These are phyloP conservation scores for Neodidymelliopsis sp. DNA, from an alignment of 2,329 filamentous ascomycete species.

Conservation along the genomic window DNA sequence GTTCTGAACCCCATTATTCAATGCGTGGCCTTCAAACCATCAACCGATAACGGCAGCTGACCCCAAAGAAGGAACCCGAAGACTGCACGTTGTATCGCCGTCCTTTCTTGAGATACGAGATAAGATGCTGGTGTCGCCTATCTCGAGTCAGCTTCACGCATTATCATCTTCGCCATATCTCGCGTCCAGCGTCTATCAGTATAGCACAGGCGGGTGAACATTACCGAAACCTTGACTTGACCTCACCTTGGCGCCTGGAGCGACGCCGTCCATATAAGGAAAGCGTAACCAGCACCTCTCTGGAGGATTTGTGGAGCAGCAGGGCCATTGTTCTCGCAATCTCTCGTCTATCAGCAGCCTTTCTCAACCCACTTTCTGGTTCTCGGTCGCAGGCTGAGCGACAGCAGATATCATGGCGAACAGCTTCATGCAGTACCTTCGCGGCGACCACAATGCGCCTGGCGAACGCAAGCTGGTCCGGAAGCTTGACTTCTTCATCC, in stretches of 20 bases:
- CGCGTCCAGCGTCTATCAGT: constrained; percentile 12
- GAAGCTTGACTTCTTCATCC: constrained; percentile 70
- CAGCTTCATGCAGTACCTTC: constrained; percentile 43
- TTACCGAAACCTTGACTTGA: constrained; percentile 17
- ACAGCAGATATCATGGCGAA: constrained; percentile 32
- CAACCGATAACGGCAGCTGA: constrained; percentile 25
- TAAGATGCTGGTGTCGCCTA: constrained; percentile 19
- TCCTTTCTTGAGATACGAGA: constrained; percentile 6
- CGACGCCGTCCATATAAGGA: constrained; percentile 8
- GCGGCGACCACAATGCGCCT: constrained; percentile 43
- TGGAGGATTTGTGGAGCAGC: background rate
- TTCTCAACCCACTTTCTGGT: background rate
- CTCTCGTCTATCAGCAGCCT: background rate
- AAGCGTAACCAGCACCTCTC: background rate
- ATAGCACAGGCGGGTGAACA: constrained; percentile 13
- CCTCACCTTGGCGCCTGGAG: constrained; percentile 5
- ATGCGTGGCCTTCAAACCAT: background rate
- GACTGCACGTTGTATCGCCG: background rate
- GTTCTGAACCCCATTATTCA: background rate
- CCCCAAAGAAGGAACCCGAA: constrained; percentile 13
- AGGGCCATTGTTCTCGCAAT: background rate
- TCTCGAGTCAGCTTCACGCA: constrained; percentile 22
- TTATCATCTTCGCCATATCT: constrained; percentile 24
- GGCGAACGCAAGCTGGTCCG: constrained; percentile 58
- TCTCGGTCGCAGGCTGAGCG: background rate